Evolutionary conservation across 495 filamentous ascomycete species (phyloP).

Genomic region (Tuber indicum): DNA sequence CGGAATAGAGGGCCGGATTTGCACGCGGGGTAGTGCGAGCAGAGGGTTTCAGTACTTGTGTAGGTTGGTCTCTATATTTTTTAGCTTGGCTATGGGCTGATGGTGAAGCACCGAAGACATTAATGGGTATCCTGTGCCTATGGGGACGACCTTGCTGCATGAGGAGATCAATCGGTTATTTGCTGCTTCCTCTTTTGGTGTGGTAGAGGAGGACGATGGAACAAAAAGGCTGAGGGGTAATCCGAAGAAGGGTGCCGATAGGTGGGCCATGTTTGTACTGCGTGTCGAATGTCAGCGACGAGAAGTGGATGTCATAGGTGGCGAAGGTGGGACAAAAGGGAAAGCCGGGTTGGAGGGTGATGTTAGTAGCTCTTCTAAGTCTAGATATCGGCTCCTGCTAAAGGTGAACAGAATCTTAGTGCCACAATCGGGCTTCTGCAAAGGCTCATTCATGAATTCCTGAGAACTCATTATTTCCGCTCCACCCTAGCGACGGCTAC

Average conservation of each 20-base stretch:
- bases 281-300: slow-evolving; percentile 51
- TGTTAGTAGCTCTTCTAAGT: slow-evolving; percentile 6
- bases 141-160: slow-evolving; percentile 58
- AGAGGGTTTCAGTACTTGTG: slow-evolving; percentile 33
- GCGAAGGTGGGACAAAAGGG: slow-evolving; percentile 39
- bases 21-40: slow-evolving; percentile 18
- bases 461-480: slow-evolving; percentile 60
- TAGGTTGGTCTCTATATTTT: not conserved
- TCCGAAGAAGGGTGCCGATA: slow-evolving; percentile 61
- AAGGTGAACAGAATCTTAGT: slow-evolving; percentile 43
- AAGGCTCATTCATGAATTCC: slow-evolving; percentile 59
- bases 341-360: slow-evolving; percentile 38
- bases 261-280: slow-evolving; percentile 88
- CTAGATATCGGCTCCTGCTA: not conserved
- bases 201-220: slow-evolving; percentile 49
- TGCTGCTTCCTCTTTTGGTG: slow-evolving; percentile 68
- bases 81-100: not conserved
- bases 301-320: slow-evolving; percentile 31
- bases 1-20: slow-evolving; percentile 35
- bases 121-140: slow-evolving; percentile 33
- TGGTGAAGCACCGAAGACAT: slow-evolving; percentile 8
- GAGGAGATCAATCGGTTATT: slow-evolving; percentile 75
- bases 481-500: slow-evolving; percentile 44
- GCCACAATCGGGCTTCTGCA: slow-evolving; percentile 55
- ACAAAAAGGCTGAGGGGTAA: slow-evolving; percentile 45